Conservation (phyloP, 1,139 yeast genomes). For the Candida sp. region DNA sequence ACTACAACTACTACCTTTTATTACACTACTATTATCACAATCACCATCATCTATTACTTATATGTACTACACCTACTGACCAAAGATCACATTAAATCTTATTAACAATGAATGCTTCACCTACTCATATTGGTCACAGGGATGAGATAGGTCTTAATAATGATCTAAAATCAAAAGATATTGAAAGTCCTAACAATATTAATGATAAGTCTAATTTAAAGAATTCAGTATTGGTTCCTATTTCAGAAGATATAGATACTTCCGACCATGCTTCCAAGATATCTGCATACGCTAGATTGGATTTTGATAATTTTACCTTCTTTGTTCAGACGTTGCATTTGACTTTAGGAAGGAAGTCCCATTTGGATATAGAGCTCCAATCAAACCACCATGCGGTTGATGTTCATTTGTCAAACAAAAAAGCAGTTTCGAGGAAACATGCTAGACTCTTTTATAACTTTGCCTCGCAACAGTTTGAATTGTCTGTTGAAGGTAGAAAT, state of each 20-base stretch:
- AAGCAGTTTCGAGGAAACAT: conserved; percentile 89
- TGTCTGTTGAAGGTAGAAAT: conserved; percentile 87
- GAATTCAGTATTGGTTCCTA: conserved; percentile 13
- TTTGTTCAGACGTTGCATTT: conserved; percentile 96
- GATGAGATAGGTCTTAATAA: background rate
- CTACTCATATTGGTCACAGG: background rate
- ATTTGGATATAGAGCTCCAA: conserved; percentile 52
- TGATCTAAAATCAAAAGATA: too few relatives aligned
- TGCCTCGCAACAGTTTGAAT: conserved; percentile 89
- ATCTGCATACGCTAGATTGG: conserved; percentile 91
- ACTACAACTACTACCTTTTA: background rate
- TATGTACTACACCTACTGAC: background rate
- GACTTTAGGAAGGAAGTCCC: conserved; percentile 83
- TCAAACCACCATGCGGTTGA: conserved; percentile 64
- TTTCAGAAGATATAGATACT: conserved; percentile 16
- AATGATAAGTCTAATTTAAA: conserved; percentile 9
- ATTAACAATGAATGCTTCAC: background rate
- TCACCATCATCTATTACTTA: background rate
- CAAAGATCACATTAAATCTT: background rate
- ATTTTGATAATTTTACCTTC: conserved; percentile 88
- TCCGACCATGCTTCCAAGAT: conserved; percentile 45
- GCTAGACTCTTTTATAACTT: conserved; percentile 95
- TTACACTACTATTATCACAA: background rate
- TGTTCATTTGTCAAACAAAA: conserved; percentile 86
- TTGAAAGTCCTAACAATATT: too few relatives aligned